Base-by-base conservation (phyloP, 1,284 basidiomycete genomes). In the Apiotrichum porosum region DNA sequence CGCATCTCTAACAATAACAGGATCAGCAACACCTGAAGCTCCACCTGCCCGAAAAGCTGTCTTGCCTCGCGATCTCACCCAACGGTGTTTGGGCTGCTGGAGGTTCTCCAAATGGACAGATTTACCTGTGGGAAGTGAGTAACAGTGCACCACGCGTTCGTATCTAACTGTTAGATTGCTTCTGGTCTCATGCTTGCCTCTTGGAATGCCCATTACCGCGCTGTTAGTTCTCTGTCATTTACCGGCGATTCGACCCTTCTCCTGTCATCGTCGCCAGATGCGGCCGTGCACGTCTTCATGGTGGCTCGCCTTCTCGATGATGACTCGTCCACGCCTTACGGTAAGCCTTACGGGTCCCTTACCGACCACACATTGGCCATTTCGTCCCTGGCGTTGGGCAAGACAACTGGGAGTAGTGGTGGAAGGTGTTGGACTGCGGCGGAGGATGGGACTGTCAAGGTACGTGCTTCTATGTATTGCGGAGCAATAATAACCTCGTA, bases 201-300 rank as follows among this genome's bases (percentile, higher is more conserved):
- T 0, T 92, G 92, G 81, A 93, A 95, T 57, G 93, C 91, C 9
- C 94, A 97, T 72, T 98, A 97, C 73, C 87, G 93, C 41, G 80
- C 84, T 61, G 79, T 97, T 36, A 86, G 82, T 49, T 83, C 86
- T 4, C 75, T 97, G 3, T 80, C 80, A 33, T 97, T 97, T 72
- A 87, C 87, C 6, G 76, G 76, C 30, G 92, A 97, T 63, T 85
- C 86, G 30, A 80, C 80, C 19, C 82, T 84, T 5, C 77, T 98
- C 44, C 67, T 97, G 10, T 88, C 88, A 18, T 89, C 85, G 9
- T 90, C 88, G 34, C 86, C 93, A 51, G 94, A 98, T 66, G 87
- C 91, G 18, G 82, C 84, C 18, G 80, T 91, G 28, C 84, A 83
- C 68, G 84, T 97, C 38, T 97, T 92, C 89, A 84, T 86, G 54